Conservation (phyloP, 2,329 filamentous ascomycete genomes). For the Paecilomyces niveus region DNA sequence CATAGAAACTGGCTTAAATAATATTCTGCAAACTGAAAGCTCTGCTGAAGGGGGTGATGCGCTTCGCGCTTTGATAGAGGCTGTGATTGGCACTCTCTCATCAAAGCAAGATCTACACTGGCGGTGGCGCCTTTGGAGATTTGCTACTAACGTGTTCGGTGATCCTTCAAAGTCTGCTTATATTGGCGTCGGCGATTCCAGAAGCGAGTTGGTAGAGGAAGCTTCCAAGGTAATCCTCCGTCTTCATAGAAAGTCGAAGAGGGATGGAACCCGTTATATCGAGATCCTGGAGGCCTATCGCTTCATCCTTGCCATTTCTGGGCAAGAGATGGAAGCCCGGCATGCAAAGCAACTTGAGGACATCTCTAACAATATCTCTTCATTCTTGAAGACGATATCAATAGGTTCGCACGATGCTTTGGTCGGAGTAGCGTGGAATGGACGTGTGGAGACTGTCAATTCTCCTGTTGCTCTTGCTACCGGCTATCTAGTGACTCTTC, state of each 20-base stretch:
- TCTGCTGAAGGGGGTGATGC: conserved; percentile 16
- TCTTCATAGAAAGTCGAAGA: conserved; percentile 19
- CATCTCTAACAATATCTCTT: conserved; percentile 17
- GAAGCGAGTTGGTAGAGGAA: conserved; percentile 17
- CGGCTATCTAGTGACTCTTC: conserved; percentile 26
- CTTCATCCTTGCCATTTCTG: conserved; percentile 19
- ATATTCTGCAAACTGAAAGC: conserved; percentile 11
- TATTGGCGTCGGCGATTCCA: conserved; percentile 12
- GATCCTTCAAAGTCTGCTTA: conserved; percentile 18
- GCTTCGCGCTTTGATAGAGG: conserved; percentile 19
- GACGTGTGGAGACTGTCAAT: conserved; percentile 27
- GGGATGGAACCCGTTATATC: conserved; percentile 18
- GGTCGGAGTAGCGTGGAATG: conserved; percentile 28
- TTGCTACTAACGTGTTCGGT: conserved; percentile 25
- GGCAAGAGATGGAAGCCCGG: conserved; percentile 12
- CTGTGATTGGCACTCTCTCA: conserved; percentile 20
- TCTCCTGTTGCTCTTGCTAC: conserved; percentile 22
- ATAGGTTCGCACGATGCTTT: conserved; percentile 16
- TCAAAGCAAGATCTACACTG: conserved; percentile 26
- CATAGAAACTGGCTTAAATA: conserved; percentile 27
- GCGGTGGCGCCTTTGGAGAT: conserved; percentile 36
- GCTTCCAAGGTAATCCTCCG: conserved; percentile 23
- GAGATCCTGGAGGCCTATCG: conserved; percentile 33
- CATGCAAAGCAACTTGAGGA: conserved; percentile 14
- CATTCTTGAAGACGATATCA: conserved; percentile 14